A percentile compares a stretch with the other conserved stretches of the same genome.
phyloP scores from a whole-genome alignment of 768 basidiomycete genomes.

The Suillus discolor region DNA sequence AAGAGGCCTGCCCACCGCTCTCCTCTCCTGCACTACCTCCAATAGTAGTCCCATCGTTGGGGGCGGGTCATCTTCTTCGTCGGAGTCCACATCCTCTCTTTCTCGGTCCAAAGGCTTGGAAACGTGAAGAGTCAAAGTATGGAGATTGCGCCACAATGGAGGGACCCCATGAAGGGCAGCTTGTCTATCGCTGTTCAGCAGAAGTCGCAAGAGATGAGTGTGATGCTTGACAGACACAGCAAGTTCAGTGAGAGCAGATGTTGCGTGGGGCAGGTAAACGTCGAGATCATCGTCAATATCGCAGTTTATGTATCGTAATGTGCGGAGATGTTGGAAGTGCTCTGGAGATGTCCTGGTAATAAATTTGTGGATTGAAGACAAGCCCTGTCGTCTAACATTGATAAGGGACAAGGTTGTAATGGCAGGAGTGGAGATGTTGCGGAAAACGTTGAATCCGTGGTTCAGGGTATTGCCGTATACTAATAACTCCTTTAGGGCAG shows the following conservation, averaged over 20 bases:
- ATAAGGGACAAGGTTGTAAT: slow-evolving; percentile 27
- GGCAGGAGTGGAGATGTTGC: slow-evolving; percentile 35
- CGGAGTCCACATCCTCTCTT: slow-evolving; percentile 32
- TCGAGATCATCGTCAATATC: slow-evolving; percentile 37
- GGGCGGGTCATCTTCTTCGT: slow-evolving; percentile 34
- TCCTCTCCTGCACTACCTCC: slow-evolving; percentile 34
- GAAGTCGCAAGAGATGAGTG: slow-evolving; percentile 33
- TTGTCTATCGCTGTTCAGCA: slow-evolving; percentile 37
- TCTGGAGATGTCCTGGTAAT: slow-evolving; percentile 37
- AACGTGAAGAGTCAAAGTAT: slow-evolving; percentile 30
- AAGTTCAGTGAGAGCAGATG: slow-evolving; percentile 38
- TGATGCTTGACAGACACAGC: slow-evolving; percentile 35
- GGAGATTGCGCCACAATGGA: slow-evolving; percentile 34
- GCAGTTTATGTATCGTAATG: slow-evolving; percentile 37
- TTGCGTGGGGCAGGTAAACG: slow-evolving; percentile 34
- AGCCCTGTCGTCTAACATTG: slow-evolving; percentile 28
- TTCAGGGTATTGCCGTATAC: slow-evolving; percentile 33
- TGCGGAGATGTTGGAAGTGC: slow-evolving; percentile 33
- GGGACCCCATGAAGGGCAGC: slow-evolving; percentile 33
- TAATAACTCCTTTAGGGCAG: slow-evolving; percentile 30
- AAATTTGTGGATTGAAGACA: slow-evolving; percentile 38
- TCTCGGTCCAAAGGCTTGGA: slow-evolving; percentile 31
- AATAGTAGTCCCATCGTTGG: slow-evolving; percentile 33
- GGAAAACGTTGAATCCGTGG: slow-evolving; percentile 37
- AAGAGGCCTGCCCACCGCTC: slow-evolving; percentile 31